phyloP scores from a whole-genome alignment of 139 green algal genomes.

The Raphidocelis subcapitata region DNA sequence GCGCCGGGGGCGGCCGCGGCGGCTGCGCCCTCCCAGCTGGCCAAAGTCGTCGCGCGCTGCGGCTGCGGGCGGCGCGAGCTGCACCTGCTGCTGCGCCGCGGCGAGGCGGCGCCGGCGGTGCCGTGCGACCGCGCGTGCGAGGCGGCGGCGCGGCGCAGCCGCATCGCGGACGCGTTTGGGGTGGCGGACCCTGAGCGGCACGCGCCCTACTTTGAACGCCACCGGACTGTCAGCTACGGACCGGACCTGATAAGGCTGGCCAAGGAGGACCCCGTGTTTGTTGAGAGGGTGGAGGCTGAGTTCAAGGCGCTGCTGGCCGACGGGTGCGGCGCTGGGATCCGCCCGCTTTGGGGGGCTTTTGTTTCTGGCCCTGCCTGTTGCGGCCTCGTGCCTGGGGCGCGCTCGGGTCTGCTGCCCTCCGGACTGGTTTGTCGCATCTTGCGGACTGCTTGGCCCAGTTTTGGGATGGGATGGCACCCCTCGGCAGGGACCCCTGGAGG shows the following conservation, averaged over 20 bases:
- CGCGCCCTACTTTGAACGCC: conserved; percentile 48
- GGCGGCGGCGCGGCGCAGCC: conserved; percentile 29
- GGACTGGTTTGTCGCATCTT: too few species aligned
- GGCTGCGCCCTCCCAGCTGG: neutral
- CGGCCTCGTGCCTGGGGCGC: too few species aligned
- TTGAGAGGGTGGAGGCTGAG: conserved; percentile 54
- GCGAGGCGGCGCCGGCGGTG: conserved; percentile 29
- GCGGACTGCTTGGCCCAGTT: too few species aligned
- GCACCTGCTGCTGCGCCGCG: conserved; percentile 45
- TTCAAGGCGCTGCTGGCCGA: conserved; percentile 50
- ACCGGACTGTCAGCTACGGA: conserved; percentile 39
- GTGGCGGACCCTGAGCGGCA: conserved; percentile 46
- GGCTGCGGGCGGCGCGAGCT: conserved; percentile 54
- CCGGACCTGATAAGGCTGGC: conserved; percentile 37
- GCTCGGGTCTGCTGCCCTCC: too few species aligned
- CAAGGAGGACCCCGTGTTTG: conserved; percentile 37
- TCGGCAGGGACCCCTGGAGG: too few species aligned
- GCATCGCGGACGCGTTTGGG: conserved; percentile 69
- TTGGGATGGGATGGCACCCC: too few species aligned
- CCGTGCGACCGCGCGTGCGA: conserved; percentile 58
- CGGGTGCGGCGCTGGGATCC: neutral
- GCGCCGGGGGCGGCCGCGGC: neutral
- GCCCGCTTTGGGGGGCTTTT: neutral
- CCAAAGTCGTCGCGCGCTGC: conserved; percentile 45
- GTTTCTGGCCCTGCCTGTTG: too few species aligned